Base-by-base conservation (phyloP, 2,329 filamentous ascomycete genomes). In the Neospermospora avenae region DNA sequence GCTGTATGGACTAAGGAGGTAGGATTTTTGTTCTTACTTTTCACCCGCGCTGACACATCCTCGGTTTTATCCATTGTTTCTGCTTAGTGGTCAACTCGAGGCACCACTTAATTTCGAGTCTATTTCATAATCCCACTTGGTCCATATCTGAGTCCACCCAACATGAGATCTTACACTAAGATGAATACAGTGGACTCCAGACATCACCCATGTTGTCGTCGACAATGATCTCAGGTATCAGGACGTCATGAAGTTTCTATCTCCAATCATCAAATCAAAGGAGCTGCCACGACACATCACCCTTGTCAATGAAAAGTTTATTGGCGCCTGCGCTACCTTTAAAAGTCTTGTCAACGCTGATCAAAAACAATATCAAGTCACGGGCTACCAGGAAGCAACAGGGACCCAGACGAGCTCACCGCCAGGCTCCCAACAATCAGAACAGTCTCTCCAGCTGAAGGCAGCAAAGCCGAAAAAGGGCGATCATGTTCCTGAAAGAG, bases 131-230 rank as follows among this genome's bases (percentile, higher is more conserved):
- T n/a, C n/a, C n/a, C n/a, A n/a, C n/a, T n/a, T n/a, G n/a, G n/a
- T n/a, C n/a, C n/a, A n/a, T n/a, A n/a, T n/a, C n/a, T n/a, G n/a
- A n/a, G n/a, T n/a, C n/a, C n/a, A n/a, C n/a, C n/a, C n/a, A n/a
- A n/a, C n/a, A n/a, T n/a, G n/a, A n/a, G 13, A 14, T 3, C 13
- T 4, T 11, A 2, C 34, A 52, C 51, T 58, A 18, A 37, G 28
- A 16, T 7, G 10, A 16, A 13, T 37, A 31, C 49, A 65, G 63
- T 83, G 87, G 70, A 73, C 74, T 31, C 57, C 66, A 0, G 74
- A 74, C 22, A 83, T 95, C 16, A 96, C 89, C 0, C 91, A 96
- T 74, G 77, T 96, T 52, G 81, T 98, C 60, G 87, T 91, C 1
- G 93, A 97, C 70, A 87, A 85, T 65, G 75, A 75, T 1, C 75